Percentiles rank a stretch among this genome's conserved stretches.
These are phyloP conservation scores for Metarhizium humberi DNA, from an alignment of 2,329 filamentous ascomycete genomes.

Conservation along the genomic window DNA sequence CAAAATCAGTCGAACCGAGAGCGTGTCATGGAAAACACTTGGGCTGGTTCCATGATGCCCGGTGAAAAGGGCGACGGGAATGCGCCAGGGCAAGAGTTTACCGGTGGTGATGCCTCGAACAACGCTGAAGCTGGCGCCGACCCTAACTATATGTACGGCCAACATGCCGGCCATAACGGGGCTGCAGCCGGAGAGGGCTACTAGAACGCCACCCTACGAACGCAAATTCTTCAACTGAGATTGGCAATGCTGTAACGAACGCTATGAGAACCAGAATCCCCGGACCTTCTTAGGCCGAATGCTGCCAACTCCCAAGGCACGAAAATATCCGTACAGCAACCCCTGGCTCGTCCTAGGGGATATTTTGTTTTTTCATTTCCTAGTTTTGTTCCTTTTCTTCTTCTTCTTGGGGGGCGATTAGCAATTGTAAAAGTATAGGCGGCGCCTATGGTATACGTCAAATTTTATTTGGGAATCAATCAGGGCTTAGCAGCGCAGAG, in stretches of 20 bases:
- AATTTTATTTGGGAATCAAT: background rate
- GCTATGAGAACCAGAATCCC: background rate
- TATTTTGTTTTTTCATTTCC: background rate
- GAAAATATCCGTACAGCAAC: background rate
- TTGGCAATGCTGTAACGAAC: constrained; percentile 1
- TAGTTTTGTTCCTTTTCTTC: background rate
- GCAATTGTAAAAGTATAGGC: constrained; percentile 7
- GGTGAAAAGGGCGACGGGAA: constrained; percentile 23
- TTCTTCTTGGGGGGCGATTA: background rate
- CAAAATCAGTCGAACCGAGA: constrained; percentile 32
- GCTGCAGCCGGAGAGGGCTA: constrained; percentile 43
- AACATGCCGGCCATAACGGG: constrained; percentile 50
- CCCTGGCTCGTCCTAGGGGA: background rate
- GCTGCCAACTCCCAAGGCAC: constrained; percentile 8
- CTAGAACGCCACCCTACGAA: constrained; percentile 17
- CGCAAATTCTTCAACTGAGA: background rate
- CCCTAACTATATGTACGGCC: constrained; percentile 42
- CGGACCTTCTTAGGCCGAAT: background rate
- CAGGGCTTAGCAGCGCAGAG: background rate
- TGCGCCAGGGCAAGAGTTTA: constrained; percentile 25
- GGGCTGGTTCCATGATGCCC: constrained; percentile 21
- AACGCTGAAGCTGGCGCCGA: constrained; percentile 31
- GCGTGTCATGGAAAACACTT: constrained; percentile 26
- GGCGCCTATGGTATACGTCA: constrained; percentile 3
- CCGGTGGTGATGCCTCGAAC: constrained; percentile 31